Base-by-base conservation (phyloP, 1,284 basidiomycete species). In the Cryptococcus floricola region DNA sequence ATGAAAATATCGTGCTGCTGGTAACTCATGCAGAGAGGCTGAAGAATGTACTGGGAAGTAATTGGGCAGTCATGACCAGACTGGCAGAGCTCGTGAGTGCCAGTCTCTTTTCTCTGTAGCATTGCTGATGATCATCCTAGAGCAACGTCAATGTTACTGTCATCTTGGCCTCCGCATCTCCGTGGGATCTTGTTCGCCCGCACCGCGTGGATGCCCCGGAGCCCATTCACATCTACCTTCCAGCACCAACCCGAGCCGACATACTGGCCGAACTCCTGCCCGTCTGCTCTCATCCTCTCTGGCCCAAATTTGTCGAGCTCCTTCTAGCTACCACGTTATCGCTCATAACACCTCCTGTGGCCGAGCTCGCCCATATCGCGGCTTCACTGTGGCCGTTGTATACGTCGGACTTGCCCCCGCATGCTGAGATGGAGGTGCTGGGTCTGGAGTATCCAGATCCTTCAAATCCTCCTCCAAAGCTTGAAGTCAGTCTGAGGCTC, bases 161-260 rank as follows among this genome's bases (percentile, higher is more conserved):
- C 0, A 78, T 92, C 4, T 80, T 91, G 52, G 70, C 87, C 28
- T 89, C 88, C 1, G 80, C 83, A 46, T 78, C 83, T 7, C 81
- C 82, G 16, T 92, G 90, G 89, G 84, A 88, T 60, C 83, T 87
- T 60, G 80, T 91, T 18, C 81, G 84, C 9, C 88, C 89, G 0
- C 72, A 82, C 0, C 71, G 86, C 5, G 87, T 86, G 4, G 85
- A 87, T 27, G 82, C 87, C 0, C 83, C 84, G 0, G 88, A 91
- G 66, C 90, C 90, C 0, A 85, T 86, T 62, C 84, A 85, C 66
- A 71, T 92, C n/a, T 84, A 86, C 56, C 74, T 88, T 0, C 75
- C 81, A 1, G 76, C 83, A 1, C 78, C 81, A 2, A 76, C 77
- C n/a, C 87, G 86, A 77, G 79, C 85, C 78, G 73, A 75, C 9